Conservation (phyloP, 352 stramenopile genomes). For the Pythium aphanidermatum region DNA sequence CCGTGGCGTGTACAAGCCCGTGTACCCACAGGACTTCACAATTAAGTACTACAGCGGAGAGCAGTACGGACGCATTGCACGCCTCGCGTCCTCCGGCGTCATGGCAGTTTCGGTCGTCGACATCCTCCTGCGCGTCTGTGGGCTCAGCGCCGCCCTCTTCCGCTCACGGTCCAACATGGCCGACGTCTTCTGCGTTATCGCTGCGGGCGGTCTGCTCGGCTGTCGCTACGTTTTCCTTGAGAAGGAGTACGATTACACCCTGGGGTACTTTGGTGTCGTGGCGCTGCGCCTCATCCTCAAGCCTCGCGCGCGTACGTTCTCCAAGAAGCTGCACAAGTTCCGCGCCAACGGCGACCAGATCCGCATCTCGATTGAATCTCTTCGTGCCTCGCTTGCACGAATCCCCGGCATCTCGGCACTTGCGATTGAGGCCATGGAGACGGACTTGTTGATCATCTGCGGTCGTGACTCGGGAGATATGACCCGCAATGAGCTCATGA, state of each 20-base stretch:
- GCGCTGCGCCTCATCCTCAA: conserved; percentile 80
- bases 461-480: conserved; percentile 83
- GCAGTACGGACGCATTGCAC: too few species aligned
- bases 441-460: conserved; percentile 82
- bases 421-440: conserved; percentile 88
- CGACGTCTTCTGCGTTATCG: conserved; percentile 65
- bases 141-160: conserved; percentile 66
- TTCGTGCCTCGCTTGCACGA: conserved; percentile 66
- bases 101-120: conserved; percentile 83
- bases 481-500: conserved; percentile 82
- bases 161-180: conserved; percentile 80
- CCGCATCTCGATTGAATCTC: conserved; percentile 79
- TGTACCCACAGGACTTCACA: too few species aligned
- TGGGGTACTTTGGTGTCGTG: conserved; percentile 62
- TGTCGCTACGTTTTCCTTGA: conserved; percentile 46
- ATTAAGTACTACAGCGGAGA: too few species aligned
- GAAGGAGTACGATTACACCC: conserved; percentile 63
- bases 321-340: conserved; percentile 88
- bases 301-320: conserved; percentile 73
- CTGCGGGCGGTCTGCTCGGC: conserved; percentile 49
- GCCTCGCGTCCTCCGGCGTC: conserved; percentile 64
- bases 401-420: conserved; percentile 80
- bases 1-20: too few species aligned
- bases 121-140: conserved; percentile 73
- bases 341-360: conserved; percentile 81